Percentiles rank a stretch among this genome's conserved stretches.
Conservation (phyloP, 495 filamentous ascomycete species). For the Penicillium cataractarum region DNA sequence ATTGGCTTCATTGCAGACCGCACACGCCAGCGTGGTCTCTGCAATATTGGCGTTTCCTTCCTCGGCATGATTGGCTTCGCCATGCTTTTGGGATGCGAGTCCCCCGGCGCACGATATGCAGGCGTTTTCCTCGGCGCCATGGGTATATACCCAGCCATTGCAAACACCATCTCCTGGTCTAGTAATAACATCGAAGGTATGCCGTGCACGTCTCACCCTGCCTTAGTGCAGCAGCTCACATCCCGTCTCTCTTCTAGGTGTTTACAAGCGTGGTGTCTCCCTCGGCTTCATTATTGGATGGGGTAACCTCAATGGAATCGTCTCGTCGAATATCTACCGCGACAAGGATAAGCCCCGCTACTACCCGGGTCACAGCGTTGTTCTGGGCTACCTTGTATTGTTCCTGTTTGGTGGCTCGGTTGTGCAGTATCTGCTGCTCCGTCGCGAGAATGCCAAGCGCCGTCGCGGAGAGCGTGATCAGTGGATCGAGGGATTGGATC, state of each 20-base stretch:
- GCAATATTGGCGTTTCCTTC: constrained; percentile 73
- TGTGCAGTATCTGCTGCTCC: constrained; percentile 66
- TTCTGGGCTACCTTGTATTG: constrained; percentile 62
- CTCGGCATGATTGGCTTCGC: constrained; percentile 77
- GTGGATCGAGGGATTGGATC: constrained; percentile 52
- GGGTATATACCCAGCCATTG: constrained; percentile 88
- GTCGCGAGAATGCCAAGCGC: constrained; percentile 42
- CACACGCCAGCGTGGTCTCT: constrained; percentile 75
- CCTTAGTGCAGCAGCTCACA: neutral
- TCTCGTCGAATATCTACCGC: constrained; percentile 75
- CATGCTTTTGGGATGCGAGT: constrained; percentile 68
- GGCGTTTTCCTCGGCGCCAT: constrained; percentile 84
- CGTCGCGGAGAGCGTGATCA: constrained; percentile 68
- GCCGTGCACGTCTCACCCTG: neutral
- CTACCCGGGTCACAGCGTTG: constrained; percentile 59
- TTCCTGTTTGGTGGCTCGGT: constrained; percentile 65
- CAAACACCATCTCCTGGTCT: constrained; percentile 91
- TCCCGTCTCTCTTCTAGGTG: constrained; percentile 45
- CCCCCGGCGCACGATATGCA: constrained; percentile 72
- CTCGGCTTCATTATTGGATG: constrained; percentile 88
- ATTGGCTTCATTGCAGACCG: constrained; percentile 82
- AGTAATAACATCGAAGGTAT: constrained; percentile 83
- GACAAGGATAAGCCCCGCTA: constrained; percentile 56
- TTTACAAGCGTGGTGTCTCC: constrained; percentile 88
- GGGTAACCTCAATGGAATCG: constrained; percentile 90